phyloP scores from a whole-genome alignment of 2,329 filamentous ascomycete species.

The Iodosphaeria phyllophila region DNA sequence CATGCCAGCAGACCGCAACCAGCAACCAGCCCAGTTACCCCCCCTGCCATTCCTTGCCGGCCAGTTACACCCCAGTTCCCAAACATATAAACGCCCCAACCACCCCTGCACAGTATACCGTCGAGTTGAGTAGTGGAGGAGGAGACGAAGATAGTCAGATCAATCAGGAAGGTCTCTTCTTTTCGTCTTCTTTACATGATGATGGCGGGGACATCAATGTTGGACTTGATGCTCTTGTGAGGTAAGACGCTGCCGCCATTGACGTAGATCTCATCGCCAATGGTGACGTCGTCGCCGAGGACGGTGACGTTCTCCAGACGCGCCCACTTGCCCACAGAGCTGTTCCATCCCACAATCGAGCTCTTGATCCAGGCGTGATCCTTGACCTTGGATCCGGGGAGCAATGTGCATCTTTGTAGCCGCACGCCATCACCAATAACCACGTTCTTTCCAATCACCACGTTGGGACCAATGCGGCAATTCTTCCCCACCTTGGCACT shows the following conservation, averaged over 20 bases:
- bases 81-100: too few relatives aligned
- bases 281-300: constrained; percentile 89
- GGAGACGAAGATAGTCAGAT: too few relatives aligned
- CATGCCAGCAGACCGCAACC: too few relatives aligned
- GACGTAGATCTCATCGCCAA: constrained; percentile 96
- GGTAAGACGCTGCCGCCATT: constrained; percentile 90
- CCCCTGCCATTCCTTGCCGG: too few relatives aligned
- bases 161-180: too few relatives aligned
- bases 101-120: too few relatives aligned
- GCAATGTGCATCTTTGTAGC: constrained; percentile 78
- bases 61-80: too few relatives aligned
- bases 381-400: constrained; percentile 85
- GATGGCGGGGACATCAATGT: constrained; percentile 65
- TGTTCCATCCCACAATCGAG: constrained; percentile 97
- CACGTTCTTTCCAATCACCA: constrained; percentile 85
- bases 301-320: constrained; percentile 97
- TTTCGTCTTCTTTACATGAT: constrained; percentile 38
- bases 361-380: constrained; percentile 99
- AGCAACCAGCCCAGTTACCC: too few relatives aligned
- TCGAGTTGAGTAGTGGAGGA: too few relatives aligned
- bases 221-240: constrained; percentile 98
- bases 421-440: constrained; percentile 87
- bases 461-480: constrained; percentile 94
- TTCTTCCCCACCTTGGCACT: constrained; percentile 94
- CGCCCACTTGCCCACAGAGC: constrained; percentile 86